Percentiles rank a stretch among this genome's conserved stretches.
Conservation (phyloP, 2,329 filamentous ascomycete species). For the Paecilomyces fulvus region DNA sequence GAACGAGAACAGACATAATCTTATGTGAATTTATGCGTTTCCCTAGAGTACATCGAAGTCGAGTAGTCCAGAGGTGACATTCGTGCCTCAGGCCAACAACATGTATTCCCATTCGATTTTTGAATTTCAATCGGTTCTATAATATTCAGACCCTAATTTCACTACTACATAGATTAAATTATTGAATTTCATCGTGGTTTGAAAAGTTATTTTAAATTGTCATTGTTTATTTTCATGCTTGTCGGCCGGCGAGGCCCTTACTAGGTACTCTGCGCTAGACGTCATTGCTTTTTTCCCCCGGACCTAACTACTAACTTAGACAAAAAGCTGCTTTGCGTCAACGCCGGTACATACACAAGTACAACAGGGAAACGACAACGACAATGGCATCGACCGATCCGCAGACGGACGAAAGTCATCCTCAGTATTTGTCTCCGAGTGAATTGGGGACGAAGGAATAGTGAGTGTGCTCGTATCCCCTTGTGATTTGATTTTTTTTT, state of each 20-base stretch:
- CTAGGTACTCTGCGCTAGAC: not conserved
- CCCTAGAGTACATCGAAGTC: no score
- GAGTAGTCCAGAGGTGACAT: no score
- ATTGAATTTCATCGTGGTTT: no score
- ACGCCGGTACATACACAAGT: not conserved
- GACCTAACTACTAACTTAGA: no score
- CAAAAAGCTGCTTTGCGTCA: not conserved
- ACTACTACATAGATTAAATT: no score
- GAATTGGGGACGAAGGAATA: constrained; percentile 83
- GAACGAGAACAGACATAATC: no score
- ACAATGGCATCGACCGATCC: not conserved
- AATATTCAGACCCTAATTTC: no score
- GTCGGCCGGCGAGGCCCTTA: not conserved
- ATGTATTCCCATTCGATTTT: no score
- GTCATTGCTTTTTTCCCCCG: not conserved
- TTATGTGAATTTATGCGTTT: no score
- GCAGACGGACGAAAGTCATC: constrained; percentile 32
- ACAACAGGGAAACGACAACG: not conserved
- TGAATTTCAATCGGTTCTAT: not conserved
- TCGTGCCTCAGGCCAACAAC: no score
- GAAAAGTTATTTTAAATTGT: no score
- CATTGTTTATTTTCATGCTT: not conserved
- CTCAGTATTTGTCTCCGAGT: constrained; percentile 66
- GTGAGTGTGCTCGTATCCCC: constrained; percentile 42
- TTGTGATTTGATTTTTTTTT: not conserved